Conservation (phyloP, 2,329 filamentous ascomycete genomes). For the Helminthosporium solani region DNA sequence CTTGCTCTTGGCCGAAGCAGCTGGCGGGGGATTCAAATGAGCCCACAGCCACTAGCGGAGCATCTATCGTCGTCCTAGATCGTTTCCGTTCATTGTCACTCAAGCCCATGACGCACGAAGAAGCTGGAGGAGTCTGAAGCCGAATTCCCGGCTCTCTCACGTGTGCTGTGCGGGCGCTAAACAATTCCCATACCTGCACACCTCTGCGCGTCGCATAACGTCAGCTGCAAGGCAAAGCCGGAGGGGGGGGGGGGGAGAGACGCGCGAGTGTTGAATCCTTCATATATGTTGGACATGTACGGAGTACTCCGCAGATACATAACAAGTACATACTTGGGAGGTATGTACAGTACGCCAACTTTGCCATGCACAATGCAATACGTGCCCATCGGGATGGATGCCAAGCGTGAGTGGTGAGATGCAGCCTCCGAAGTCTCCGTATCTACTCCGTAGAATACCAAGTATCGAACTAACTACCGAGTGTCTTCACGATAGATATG, state of each 20-base stretch:
- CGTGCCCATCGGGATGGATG: neutral
- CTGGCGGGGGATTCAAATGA: slow-evolving; percentile 4
- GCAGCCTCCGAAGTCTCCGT: too few relatives aligned
- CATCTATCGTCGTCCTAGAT: slow-evolving; percentile 2
- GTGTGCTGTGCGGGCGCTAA: slow-evolving; percentile 9
- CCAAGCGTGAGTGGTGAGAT: neutral
- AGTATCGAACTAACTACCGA: too few relatives aligned
- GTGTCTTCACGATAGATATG: neutral
- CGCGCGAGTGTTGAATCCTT: too few relatives aligned
- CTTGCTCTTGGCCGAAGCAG: slow-evolving; percentile 19
- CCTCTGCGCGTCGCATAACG: too few relatives aligned
- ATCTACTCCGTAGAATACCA: too few relatives aligned
- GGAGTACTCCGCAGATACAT: too few relatives aligned
- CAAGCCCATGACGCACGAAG: slow-evolving; percentile 18
- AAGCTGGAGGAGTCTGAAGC: slow-evolving; percentile 1
- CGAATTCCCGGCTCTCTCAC: slow-evolving; percentile 11
- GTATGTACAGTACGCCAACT: neutral
- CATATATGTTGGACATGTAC: too few relatives aligned
- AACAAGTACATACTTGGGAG: too few relatives aligned
- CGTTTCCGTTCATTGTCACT: slow-evolving; percentile 2
- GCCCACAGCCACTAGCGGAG: slow-evolving; percentile 3
- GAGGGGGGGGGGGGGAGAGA: too few relatives aligned
- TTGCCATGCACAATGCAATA: neutral
- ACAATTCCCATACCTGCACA: too few relatives aligned
- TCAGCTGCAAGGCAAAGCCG: neutral